A percentile compares a stretch with the other conserved stretches of the same genome.
Conservation (phyloP, 2,329 filamentous ascomycete species). For the Emericellopsis cladophorae region DNA sequence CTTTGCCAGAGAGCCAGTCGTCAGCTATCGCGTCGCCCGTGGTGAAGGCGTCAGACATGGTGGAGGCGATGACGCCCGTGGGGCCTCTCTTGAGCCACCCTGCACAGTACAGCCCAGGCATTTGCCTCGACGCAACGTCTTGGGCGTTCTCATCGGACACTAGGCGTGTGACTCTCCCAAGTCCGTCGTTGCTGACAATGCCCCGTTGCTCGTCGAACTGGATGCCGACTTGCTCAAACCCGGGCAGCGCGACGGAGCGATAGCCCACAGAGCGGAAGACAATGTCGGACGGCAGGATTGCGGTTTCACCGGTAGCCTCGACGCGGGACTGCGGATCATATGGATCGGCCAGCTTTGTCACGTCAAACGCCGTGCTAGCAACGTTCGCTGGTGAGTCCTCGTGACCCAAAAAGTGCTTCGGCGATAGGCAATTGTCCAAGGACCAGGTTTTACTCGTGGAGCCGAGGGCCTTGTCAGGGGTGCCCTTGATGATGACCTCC, state of each 20-base stretch:
- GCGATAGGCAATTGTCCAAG: conserved; percentile 74
- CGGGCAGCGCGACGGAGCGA: conserved; percentile 64
- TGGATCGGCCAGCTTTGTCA: conserved; percentile 40
- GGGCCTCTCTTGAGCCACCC: conserved; percentile 95
- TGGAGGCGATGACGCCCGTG: conserved; percentile 89
- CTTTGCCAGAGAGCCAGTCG: conserved; percentile 50
- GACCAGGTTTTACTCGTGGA: conserved; percentile 58
- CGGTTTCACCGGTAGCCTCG: conserved; percentile 31
- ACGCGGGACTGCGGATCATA: conserved; percentile 39
- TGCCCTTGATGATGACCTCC: conserved; percentile 70
- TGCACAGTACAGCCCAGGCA: conserved; percentile 73
- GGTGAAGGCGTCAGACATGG: conserved; percentile 87
- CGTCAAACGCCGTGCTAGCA: conserved; percentile 54
- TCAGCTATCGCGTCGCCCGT: conserved; percentile 72
- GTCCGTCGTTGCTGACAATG: conserved; percentile 69
- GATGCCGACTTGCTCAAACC: conserved; percentile 60
- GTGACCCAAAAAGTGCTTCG: conserved; percentile 50
- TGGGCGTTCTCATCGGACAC: conserved; percentile 12
- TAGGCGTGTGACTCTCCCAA: conserved; percentile 52
- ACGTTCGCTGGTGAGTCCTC: conserved; percentile 34
- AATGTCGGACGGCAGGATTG: conserved; percentile 49
- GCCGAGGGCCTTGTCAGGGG: conserved; percentile 22
- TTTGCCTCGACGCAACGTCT: conserved; percentile 25
- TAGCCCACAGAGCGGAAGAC: conserved; percentile 96
- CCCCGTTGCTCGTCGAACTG: conserved; percentile 66